Conservation (phyloP, 176 grass and related monocot species). For the Aegilops longissima region DNA sequence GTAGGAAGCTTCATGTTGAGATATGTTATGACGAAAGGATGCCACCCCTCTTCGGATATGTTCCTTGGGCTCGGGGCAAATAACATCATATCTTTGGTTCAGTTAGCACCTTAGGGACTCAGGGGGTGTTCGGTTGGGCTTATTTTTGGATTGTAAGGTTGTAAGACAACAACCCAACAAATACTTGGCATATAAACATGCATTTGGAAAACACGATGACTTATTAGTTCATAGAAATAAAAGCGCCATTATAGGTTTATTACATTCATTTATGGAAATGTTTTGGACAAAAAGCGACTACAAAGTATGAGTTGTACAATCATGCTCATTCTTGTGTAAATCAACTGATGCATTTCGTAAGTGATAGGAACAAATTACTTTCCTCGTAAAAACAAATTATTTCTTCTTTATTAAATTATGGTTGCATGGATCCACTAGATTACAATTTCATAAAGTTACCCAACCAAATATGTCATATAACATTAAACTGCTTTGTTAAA, state of each 20-base stretch:
- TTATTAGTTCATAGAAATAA: background rate
- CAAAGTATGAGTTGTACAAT: background rate
- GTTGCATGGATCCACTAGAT: background rate
- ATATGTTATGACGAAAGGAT: background rate
- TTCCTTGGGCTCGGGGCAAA: background rate
- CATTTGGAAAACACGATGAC: background rate
- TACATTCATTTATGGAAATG: background rate
- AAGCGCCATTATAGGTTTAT: background rate
- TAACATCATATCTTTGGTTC: background rate
- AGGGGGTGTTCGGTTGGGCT: background rate
- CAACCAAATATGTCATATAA: background rate
- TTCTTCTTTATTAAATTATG: background rate
- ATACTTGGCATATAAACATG: background rate
- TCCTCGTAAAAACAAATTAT: background rate
- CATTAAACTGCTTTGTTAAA: background rate
- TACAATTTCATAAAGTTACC: background rate
- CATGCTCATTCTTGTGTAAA: background rate
- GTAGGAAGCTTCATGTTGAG: background rate
- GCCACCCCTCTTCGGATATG: background rate
- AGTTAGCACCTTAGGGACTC: background rate
- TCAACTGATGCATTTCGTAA: background rate
- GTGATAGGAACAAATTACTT: background rate
- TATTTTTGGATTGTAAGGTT: background rate
- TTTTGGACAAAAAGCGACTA: background rate
- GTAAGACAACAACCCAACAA: background rate